Base-by-base conservation (phyloP, 2,329 filamentous ascomycete genomes). In the Neofusicoccum cordaticola region DNA sequence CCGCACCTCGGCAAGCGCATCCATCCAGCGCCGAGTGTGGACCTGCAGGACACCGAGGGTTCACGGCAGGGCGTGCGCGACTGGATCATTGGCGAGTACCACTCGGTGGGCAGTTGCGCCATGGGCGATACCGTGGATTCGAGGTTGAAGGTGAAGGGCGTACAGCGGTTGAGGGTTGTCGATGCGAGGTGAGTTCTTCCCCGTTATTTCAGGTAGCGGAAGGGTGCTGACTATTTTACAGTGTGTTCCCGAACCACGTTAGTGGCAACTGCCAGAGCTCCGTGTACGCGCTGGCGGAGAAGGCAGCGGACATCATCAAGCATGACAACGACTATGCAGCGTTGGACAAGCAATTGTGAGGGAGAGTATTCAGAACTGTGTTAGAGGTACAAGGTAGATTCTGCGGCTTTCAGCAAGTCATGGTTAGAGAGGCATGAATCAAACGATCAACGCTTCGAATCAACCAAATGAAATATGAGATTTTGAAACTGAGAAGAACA, bases 281-380 rank as follows among this genome's bases (percentile, higher is more conserved):
- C 0, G 71, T 75, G 67, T 76, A 75, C 64, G 74, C 72, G 17
- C 69, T 75, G 60, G 72, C 73, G 1, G 73, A 74, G 66, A 74
- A 72, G 67, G 73, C 72, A 8, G 73, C 73, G 22, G 69, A 72
- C 42, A 71, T 75, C 2, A 73, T 75, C 27, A 73, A 61, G 53
- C 27, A 48, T 31, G 27, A 31, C 4, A 31, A 31, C 27, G 27
- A 31, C 27, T 31, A 7, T 31, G 27, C 27, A 1, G 27, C 27
- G 27, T 31, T 31, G 37, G 63, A 60, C 27, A 22, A 8, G n/a
- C n/a, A 37, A 13, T 15, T 35, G 31, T 52, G 17, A 5, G 37
- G 8, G 12, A 7, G 27, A 31, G 0, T 31, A 5, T 31, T 7
- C 4, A 31, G 27, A 31, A 31, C 4, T 31, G 27, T 31, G 27